Conservation (phyloP, 257 asterid genomes). For the Solanum sejunctum region DNA sequence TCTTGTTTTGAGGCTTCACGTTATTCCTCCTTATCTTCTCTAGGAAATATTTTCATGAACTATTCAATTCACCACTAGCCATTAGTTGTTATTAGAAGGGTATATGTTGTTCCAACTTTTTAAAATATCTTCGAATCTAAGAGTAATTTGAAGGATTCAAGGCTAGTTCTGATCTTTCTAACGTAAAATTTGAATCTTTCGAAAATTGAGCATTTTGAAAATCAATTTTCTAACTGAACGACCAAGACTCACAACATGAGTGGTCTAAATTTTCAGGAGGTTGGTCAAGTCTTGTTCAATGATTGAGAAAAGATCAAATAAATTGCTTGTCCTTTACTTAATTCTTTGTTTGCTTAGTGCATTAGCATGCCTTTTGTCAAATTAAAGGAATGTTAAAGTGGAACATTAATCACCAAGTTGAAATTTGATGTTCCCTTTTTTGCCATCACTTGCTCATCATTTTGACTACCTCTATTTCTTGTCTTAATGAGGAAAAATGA, state of each 20-base stretch:
- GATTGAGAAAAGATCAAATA: conserved; percentile 3
- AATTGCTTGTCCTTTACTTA: conserved; percentile 9
- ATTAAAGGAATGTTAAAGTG: not conserved
- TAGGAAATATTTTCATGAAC: not conserved
- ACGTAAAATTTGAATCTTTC: too few species aligned
- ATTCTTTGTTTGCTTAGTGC: not conserved
- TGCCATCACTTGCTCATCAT: conserved; percentile 10
- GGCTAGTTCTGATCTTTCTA: too few species aligned
- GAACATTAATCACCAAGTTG: not conserved
- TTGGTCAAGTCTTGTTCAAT: not conserved
- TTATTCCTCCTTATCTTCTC: not conserved
- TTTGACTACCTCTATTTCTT: conserved; percentile 1
- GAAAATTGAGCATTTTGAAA: too few species aligned
- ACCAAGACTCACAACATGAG: not conserved
- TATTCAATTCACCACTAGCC: not conserved
- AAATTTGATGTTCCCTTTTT: conserved; percentile 4
- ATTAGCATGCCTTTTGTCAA: not conserved
- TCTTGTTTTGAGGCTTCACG: not conserved
- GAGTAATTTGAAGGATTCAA: not conserved
- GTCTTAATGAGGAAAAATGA: not conserved
- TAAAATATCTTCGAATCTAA: not conserved
- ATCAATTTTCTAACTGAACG: not conserved
- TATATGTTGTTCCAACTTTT: not conserved
- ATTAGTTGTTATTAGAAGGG: not conserved
- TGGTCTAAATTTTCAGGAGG: not conserved